A percentile compares a stretch with the other conserved stretches of the same genome.
Conservation (phyloP, 441 rosid species). For the Adansonia madagascariensis region DNA sequence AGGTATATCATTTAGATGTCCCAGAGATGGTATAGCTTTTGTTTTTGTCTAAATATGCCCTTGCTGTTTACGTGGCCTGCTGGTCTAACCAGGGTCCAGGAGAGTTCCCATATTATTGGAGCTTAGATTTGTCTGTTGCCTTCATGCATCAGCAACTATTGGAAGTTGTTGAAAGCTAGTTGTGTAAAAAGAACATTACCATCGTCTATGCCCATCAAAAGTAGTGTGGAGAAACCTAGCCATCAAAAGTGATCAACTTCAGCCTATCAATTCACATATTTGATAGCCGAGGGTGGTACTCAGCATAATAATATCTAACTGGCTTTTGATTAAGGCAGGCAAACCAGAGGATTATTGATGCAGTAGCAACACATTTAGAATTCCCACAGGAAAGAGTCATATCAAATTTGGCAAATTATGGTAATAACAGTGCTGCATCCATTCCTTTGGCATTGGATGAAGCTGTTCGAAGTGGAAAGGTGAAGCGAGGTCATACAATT, state of each 20-base stretch:
- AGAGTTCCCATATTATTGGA: no score
- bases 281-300: not conserved
- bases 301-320: not conserved
- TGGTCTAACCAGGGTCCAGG: not conserved
- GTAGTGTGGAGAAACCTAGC: not conserved
- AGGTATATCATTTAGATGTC: constrained; percentile 49
- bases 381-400: constrained; percentile 76
- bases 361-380: constrained; percentile 75
- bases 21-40: not conserved
- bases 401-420: constrained; percentile 42
- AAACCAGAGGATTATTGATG: constrained; percentile 90
- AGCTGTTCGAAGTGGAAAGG: not conserved
- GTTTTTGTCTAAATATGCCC: not conserved
- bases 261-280: not conserved
- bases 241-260: not conserved
- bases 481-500: not conserved
- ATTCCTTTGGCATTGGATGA: constrained; percentile 9
- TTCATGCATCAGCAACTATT: not conserved
- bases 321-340: constrained; percentile 58
- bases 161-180: not conserved
- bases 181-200: not conserved
- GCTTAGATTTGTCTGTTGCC: not conserved
- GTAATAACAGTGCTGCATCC: not conserved
- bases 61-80: not conserved
- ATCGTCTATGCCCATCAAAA: not conserved